phyloP scores from a whole-genome alignment of 1,284 basidiomycete genomes.

The Bondarzewia mesenterica region DNA sequence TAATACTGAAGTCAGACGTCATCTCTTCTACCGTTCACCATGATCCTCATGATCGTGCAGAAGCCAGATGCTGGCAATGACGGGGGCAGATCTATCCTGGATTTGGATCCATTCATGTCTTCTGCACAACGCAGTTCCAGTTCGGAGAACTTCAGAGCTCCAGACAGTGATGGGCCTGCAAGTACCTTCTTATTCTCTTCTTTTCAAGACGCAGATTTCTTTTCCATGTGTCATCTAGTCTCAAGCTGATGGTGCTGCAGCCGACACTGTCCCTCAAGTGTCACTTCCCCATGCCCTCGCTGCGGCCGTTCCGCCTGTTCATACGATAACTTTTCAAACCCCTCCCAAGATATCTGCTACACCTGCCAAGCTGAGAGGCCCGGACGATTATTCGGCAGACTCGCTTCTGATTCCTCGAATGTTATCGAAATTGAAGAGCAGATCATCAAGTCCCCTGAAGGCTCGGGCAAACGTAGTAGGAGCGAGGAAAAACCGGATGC shows the following conservation, averaged over 20 bases:
- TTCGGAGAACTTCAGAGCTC: background rate
- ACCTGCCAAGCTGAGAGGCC: too few relatives aligned
- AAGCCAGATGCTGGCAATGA: slow-evolving; percentile 7
- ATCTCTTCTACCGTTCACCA: background rate
- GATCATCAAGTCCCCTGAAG: background rate
- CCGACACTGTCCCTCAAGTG: background rate
- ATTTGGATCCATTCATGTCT: background rate
- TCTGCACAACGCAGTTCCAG: background rate
- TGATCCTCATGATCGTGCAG: background rate
- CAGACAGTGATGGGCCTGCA: background rate
- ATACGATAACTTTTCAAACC: too few relatives aligned
- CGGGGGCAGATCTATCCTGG: background rate
- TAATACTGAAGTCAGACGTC: slow-evolving; percentile 15
- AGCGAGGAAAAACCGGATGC: background rate
- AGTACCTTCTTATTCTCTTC: background rate
- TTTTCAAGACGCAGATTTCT: background rate
- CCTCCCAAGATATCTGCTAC: too few relatives aligned
- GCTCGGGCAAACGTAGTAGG: background rate
- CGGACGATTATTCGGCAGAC: background rate
- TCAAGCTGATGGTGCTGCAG: background rate
- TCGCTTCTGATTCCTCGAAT: background rate
- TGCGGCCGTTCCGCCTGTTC: background rate
- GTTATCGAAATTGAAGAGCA: background rate
- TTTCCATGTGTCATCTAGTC: background rate
- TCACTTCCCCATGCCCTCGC: background rate